These are phyloP conservation scores for Alternaria novae-zelandiae DNA, from an alignment of 2,329 filamentous ascomycete genomes.

Conservation along the genomic window DNA sequence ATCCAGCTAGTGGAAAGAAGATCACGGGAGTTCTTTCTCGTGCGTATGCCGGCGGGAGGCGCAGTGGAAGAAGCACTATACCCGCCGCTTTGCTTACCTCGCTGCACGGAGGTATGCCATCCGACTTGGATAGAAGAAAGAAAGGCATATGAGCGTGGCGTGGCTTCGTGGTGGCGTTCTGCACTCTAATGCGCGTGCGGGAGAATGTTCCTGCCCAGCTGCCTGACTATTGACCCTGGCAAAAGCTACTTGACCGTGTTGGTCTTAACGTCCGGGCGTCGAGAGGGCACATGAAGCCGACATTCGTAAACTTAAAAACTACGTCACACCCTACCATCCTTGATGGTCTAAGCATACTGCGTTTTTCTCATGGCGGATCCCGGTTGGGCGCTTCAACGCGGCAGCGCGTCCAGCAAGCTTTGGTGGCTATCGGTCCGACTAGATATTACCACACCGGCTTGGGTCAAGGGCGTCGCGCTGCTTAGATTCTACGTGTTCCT, in stretches of 20 bases:
- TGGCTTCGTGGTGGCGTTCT: slow-evolving; percentile 6
- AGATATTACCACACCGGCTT: slow-evolving; percentile 33
- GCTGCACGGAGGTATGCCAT: not conserved
- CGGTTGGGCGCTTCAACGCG: slow-evolving; percentile 25
- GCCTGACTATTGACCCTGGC: not conserved
- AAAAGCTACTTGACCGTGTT: not conserved
- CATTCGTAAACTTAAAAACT: slow-evolving; percentile 20
- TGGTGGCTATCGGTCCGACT: slow-evolving; percentile 43
- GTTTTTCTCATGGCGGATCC: slow-evolving; percentile 19
- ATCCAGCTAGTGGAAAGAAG: not conserved
- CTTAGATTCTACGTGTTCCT: slow-evolving; percentile 21
- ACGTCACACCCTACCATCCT: slow-evolving; percentile 30
- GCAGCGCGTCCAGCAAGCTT: slow-evolving; percentile 32
- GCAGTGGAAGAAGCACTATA: not conserved
- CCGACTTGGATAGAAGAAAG: not conserved
- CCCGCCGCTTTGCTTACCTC: not conserved
- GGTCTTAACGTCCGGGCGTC: slow-evolving; percentile 7
- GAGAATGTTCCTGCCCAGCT: slow-evolving; percentile 21
- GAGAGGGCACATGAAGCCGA: slow-evolving; percentile 1
- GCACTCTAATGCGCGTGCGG: slow-evolving; percentile 21
- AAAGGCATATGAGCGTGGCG: not conserved
- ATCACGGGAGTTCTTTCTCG: slow-evolving; percentile 3
- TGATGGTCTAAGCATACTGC: slow-evolving; percentile 14
- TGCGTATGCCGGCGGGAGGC: slow-evolving; percentile 8
- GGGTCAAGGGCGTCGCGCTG: slow-evolving; percentile 29